These are phyloP conservation scores for Gnomoniopsis smithogilvyi DNA, from an alignment of 2,329 filamentous ascomycete species.

Conservation along the genomic window DNA sequence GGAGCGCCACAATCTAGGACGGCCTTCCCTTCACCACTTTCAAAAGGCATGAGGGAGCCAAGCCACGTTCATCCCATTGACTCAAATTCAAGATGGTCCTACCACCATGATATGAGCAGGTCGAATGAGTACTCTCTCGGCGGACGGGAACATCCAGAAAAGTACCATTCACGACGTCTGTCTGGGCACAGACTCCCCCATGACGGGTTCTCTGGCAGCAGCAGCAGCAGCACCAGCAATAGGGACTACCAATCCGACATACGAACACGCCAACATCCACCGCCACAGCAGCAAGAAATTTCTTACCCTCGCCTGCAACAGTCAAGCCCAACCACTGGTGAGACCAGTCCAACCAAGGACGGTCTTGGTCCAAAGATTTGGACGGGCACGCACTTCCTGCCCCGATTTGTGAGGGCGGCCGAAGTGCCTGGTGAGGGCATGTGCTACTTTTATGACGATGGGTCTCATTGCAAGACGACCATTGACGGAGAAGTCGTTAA, in stretches of 20 bases:
- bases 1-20: constrained; percentile 24
- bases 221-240: neutral
- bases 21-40: constrained; percentile 41
- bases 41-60: constrained; percentile 40
- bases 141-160: constrained; percentile 31
- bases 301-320: constrained; percentile 22
- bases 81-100: constrained; percentile 34
- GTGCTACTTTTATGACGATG: constrained; percentile 86
- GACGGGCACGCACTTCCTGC: constrained; percentile 65
- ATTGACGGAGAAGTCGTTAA: constrained; percentile 88
- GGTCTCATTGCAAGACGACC: constrained; percentile 74
- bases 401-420: constrained; percentile 60
- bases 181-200: constrained; percentile 31
- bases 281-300: constrained; percentile 24
- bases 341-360: constrained; percentile 52
- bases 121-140: constrained; percentile 43
- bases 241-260: constrained; percentile 24
- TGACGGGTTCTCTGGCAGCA: constrained; percentile 22
- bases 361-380: constrained; percentile 65
- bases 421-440: constrained; percentile 75
- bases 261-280: constrained; percentile 21
- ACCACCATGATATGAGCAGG: constrained; percentile 36
- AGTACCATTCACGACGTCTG: constrained; percentile 30
- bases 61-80: constrained; percentile 32
- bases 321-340: constrained; percentile 31